Percentiles rank a stretch among this genome's conserved stretches.
phyloP scores from a whole-genome alignment of 495 filamentous ascomycete genomes.

The Tetracladium marchalianum region DNA sequence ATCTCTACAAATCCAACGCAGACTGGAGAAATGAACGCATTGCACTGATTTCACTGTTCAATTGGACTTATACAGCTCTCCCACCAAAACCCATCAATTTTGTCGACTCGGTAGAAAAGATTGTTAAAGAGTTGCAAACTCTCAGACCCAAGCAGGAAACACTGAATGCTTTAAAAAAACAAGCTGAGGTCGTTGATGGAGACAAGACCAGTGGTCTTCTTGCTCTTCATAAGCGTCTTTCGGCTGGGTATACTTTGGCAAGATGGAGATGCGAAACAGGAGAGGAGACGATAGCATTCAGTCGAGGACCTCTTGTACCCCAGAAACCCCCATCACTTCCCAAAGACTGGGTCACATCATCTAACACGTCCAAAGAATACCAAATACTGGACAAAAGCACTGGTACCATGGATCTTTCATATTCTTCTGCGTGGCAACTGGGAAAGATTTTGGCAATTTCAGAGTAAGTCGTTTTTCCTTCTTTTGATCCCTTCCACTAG shows the following conservation, averaged over 20 bases:
- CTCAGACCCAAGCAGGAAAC: not conserved
- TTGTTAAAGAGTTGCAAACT: constrained; percentile 8
- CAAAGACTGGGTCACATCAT: not conserved
- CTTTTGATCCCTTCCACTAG: constrained; percentile 12
- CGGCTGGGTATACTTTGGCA: constrained; percentile 30
- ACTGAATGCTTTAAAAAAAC: not conserved
- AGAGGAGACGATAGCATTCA: constrained; percentile 29
- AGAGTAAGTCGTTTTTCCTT: constrained; percentile 19
- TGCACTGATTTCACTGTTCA: constrained; percentile 29
- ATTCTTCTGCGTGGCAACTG: constrained; percentile 18
- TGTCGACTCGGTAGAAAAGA: constrained; percentile 12
- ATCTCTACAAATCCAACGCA: not conserved
- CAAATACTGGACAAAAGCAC: constrained; percentile 34
- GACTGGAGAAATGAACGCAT: constrained; percentile 12
- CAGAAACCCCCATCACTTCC: not conserved
- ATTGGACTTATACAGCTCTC: constrained; percentile 33
- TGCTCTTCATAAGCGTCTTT: constrained; percentile 11
- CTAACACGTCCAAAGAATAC: constrained; percentile 12
- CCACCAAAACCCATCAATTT: constrained; percentile 28
- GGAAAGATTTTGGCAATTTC: constrained; percentile 23
- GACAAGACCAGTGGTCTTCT: not conserved
- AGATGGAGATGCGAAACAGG: constrained; percentile 28
- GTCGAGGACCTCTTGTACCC: constrained; percentile 32
- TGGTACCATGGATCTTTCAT: constrained; percentile 26
- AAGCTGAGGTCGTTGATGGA: not conserved